These are phyloP conservation scores for Cyanidioschyzon merolae DNA, from an alignment of 23 red algal species.

Conservation along the genomic window DNA sequence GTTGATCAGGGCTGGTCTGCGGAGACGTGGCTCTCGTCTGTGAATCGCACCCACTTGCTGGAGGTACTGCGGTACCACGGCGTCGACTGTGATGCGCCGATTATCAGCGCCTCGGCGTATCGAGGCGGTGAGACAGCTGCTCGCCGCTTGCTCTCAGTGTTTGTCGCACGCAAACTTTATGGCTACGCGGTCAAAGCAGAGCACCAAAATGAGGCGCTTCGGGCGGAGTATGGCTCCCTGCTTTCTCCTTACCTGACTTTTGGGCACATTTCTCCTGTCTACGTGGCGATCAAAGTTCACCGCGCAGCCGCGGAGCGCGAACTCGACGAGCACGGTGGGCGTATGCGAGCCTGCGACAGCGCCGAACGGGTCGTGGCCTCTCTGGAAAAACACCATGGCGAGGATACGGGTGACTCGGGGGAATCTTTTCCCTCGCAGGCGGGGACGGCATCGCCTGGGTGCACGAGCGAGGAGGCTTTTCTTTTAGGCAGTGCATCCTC, in stretches of 20 bases:
- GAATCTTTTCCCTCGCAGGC: constrained; percentile 2
- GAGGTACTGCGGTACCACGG: background rate
- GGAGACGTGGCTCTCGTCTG: background rate
- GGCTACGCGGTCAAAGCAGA: constrained; percentile 3
- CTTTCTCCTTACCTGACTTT: constrained; percentile 13
- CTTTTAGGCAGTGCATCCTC: background rate
- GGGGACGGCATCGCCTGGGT: background rate
- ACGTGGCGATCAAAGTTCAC: constrained; percentile 9
- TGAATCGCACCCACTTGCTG: background rate
- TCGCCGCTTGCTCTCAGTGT: constrained; percentile 11
- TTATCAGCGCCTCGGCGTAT: background rate
- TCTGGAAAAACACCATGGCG: background rate
- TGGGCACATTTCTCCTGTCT: constrained; percentile 16
- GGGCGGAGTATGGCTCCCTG: constrained; percentile 19
- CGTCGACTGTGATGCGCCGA: constrained; percentile 13
- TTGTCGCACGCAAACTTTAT: constrained; percentile 20
- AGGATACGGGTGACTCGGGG: background rate
- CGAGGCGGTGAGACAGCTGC: constrained; percentile 11
- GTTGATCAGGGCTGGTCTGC: background rate
- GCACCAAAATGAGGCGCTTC: background rate
- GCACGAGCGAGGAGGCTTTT: background rate
- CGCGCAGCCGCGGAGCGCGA: background rate
- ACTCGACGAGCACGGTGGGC: background rate
- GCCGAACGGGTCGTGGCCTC: constrained; percentile 1
- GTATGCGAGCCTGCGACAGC: background rate